Evolutionary conservation across 306 rosid genomes (phyloP), one percentile per base, ranked within the genome.

Genomic region (Trifolium fragiferum): DNA sequence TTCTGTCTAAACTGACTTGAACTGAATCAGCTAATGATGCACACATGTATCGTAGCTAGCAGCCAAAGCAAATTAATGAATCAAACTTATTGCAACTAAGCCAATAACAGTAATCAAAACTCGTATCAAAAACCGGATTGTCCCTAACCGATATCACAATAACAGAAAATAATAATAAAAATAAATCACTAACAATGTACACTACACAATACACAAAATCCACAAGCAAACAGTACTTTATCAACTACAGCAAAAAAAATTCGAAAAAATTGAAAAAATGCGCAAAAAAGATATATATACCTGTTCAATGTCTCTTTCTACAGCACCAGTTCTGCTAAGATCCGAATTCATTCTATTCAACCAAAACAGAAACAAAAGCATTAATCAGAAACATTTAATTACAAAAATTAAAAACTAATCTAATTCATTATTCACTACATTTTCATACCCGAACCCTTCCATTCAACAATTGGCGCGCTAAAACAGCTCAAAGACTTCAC

Each of bases 281-380:
- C 74, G 37, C 74, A 47, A 30, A 67, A 73, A 46, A 30, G n/a
- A 59, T 14, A 20, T 6, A 65, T 40, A 14, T 81, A 94, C 99
- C 99, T 94, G 99, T 80, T 94, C 99, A 67, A 78, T 84, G 84
- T 94, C 99, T 85, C 99, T 86, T 84, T 94, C 99, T 27, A 81
- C 90, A 4, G 91, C 78, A 40, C 98, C 96, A 70, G 90, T 82
- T 92, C 90, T 90, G 86, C 87, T 90, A 78, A 86, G 96, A 92
- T 92, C 97, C 87, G 94, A 88, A 85, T 85, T 78, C 93, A 88
- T 91, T 86, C 97, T 91, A 82, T 82, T 90, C 81, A 66, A 77
- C 72, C 44, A 3, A 40, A 67, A 51, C 40, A 74, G 27, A 80
- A 80, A 20, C 69, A 78, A 44, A 67, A 62, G 4, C 68, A 72